Evolutionary conservation across 371 early-diverging fungal genomes (phyloP).

Genomic region (Dichotomocladium elegans): DNA sequence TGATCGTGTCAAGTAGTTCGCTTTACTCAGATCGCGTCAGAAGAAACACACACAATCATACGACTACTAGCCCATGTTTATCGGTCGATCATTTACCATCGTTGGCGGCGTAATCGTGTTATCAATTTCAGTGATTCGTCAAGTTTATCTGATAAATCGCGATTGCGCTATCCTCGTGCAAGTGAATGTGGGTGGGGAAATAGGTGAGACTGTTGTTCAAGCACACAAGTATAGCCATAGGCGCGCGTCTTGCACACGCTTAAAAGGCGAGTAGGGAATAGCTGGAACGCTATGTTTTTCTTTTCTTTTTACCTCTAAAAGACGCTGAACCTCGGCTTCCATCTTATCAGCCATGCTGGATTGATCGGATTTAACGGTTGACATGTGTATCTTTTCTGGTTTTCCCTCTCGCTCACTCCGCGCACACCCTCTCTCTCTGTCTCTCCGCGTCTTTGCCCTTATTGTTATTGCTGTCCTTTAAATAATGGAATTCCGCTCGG

Average conservation of each 20-base stretch:
- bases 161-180: conserved; percentile 6
- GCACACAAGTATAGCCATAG: too few relatives aligned
- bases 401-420: too few relatives aligned
- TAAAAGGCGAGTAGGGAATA: background rate
- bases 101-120: conserved; percentile 8
- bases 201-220: too few relatives aligned
- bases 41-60: background rate
- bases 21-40: background rate
- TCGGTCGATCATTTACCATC: conserved; percentile 1
- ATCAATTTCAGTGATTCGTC: conserved; percentile 7
- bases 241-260: background rate
- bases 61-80: background rate
- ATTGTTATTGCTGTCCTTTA: too few relatives aligned
- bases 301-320: conserved; percentile 1
- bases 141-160: conserved; percentile 5
- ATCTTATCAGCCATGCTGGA: background rate
- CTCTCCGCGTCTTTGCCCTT: too few relatives aligned
- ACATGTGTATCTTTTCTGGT: too few relatives aligned
- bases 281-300: background rate
- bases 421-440: too few relatives aligned
- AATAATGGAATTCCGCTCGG: too few relatives aligned
- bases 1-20: conserved; percentile 7
- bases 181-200: too few relatives aligned
- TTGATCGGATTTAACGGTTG: background rate
- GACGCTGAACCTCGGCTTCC: conserved; percentile 3